phyloP scores from a whole-genome alignment of 164 flowering plant genomes.

The Vitis riparia region DNA sequence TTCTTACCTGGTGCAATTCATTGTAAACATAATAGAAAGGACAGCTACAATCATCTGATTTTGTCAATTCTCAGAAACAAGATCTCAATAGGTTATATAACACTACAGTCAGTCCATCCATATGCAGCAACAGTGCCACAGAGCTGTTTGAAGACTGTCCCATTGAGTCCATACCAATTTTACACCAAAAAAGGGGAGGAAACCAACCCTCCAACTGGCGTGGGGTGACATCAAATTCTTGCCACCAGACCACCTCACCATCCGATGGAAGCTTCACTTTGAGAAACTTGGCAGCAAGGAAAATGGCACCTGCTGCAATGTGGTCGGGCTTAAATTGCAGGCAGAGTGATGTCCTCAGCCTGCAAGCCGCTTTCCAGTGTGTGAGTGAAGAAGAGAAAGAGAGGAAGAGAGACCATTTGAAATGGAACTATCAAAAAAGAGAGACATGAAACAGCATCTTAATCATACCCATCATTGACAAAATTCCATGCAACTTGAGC shows the following conservation, averaged over 20 bases:
- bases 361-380: constrained; percentile 46
- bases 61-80: no score
- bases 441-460: neutral
- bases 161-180: no score
- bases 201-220: constrained; percentile 85
- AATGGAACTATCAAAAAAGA: neutral
- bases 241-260: constrained; percentile 92
- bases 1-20: no score
- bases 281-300: constrained; percentile 87
- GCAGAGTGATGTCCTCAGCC: constrained; percentile 86
- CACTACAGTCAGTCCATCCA: neutral
- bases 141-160: no score
- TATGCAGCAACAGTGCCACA: neutral
- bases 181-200: constrained; percentile 6
- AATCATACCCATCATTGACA: constrained; percentile 83
- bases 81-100: neutral
- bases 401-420: constrained; percentile 14
- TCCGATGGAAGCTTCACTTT: constrained; percentile 84
- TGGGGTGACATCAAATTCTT: constrained; percentile 90
- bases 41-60: neutral
- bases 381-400: constrained; percentile 20
- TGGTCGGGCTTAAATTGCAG: constrained; percentile 87
- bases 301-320: constrained; percentile 89
- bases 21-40: neutral
- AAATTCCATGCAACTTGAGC: constrained; percentile 67